Evolutionary conservation across 1,139 yeast species (phyloP).

Genomic region (Meyerozyma carpophila): DNA sequence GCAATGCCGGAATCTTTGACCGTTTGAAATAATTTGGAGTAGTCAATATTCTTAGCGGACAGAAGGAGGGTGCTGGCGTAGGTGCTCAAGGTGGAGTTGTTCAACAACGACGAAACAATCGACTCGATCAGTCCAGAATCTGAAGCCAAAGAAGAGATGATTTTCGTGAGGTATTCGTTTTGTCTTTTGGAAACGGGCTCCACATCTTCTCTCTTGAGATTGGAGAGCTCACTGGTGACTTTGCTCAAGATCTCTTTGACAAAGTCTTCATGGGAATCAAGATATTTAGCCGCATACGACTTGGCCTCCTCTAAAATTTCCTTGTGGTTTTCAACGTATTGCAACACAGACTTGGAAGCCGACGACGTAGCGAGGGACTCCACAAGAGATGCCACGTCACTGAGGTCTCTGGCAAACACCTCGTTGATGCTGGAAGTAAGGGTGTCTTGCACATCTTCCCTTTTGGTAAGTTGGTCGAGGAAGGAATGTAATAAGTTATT

Average conservation of each 20-base stretch:
- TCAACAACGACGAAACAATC: conserved; percentile 17
- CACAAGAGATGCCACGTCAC: background rate
- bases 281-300: background rate
- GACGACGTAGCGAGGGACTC: background rate
- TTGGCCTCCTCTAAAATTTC: background rate
- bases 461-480: conserved; percentile 11
- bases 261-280: background rate
- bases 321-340: background rate
- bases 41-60: conserved; percentile 17
- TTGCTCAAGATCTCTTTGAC: background rate
- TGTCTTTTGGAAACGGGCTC: conserved; percentile 16
- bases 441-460: background rate
- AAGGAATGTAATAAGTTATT: conserved; percentile 14
- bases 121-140: conserved; percentile 19
- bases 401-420: background rate
- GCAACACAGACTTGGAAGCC: background rate
- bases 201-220: conserved; percentile 1
- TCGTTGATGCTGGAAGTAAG: conserved; percentile 1
- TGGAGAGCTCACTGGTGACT: background rate
- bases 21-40: conserved; percentile 15
- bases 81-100: conserved; percentile 15
- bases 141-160: conserved; percentile 16
- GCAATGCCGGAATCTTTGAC: conserved; percentile 23
- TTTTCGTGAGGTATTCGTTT: conserved; percentile 13
- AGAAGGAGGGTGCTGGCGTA: conserved; percentile 17